Conservation (phyloP, 352 stramenopile species). For the Pythium graminicola region DNA sequence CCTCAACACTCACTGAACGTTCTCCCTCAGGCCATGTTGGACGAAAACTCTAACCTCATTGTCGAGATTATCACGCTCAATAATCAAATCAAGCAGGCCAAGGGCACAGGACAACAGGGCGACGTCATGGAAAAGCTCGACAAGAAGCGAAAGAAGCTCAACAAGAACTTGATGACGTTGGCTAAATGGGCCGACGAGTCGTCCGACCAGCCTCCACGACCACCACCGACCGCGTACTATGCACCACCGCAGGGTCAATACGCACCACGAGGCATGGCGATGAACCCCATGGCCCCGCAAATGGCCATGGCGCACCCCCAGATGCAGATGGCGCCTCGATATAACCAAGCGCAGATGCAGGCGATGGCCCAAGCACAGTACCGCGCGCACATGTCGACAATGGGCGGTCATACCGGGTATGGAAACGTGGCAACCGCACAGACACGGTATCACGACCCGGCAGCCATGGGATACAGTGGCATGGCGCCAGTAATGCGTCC, state of each 20-base stretch:
- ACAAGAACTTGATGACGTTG: slow-evolving; percentile 87
- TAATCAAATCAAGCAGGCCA: slow-evolving; percentile 82
- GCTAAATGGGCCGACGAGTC: slow-evolving; percentile 85
- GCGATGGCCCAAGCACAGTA: slow-evolving; percentile 46
- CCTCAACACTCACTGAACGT: neutral
- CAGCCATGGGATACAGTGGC: slow-evolving; percentile 16
- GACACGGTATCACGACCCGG: slow-evolving; percentile 16
- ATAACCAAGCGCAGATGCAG: slow-evolving; percentile 29
- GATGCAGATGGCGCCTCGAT: slow-evolving; percentile 26
- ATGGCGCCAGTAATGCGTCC: slow-evolving; percentile 16
- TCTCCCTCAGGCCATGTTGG: slow-evolving; percentile 83
- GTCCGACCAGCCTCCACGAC: slow-evolving; percentile 53
- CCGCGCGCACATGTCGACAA: slow-evolving; percentile 53
- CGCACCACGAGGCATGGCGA: slow-evolving; percentile 26
- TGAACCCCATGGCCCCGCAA: slow-evolving; percentile 25
- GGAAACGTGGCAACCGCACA: slow-evolving; percentile 3
- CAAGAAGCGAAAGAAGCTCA: slow-evolving; percentile 86
- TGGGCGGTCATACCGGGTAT: slow-evolving; percentile 31
- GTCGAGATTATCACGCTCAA: slow-evolving; percentile 87
- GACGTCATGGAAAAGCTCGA: slow-evolving; percentile 83
- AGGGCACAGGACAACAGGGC: slow-evolving; percentile 61
- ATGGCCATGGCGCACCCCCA: slow-evolving; percentile 29
- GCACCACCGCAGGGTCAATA: slow-evolving; percentile 28
- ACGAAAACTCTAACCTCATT: slow-evolving; percentile 82
- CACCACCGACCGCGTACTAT: slow-evolving; percentile 26